These are phyloP conservation scores for Dothiorella sarmentorum DNA, from an alignment of 2,329 filamentous ascomycete genomes.

Conservation along the genomic window DNA sequence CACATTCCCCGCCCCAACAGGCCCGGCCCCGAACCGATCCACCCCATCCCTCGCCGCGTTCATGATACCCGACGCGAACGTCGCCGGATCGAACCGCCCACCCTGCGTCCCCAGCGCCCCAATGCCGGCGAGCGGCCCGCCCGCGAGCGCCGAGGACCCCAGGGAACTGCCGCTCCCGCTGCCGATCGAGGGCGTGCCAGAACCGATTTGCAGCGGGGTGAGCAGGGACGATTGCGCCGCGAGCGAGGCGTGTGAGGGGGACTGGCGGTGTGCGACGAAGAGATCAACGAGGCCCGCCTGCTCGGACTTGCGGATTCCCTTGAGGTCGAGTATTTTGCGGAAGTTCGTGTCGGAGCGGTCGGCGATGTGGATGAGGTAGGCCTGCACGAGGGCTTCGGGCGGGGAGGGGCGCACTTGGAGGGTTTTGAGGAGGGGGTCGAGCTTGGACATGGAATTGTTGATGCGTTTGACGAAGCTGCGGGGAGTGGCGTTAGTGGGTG, in stretches of 20 bases:
- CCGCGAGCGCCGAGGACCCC: conserved; percentile 44
- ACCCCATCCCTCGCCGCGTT: conserved; percentile 83
- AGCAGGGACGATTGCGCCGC: conserved; percentile 34
- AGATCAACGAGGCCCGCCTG: conserved; percentile 80
- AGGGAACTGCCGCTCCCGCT: conserved; percentile 32
- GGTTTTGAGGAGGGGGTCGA: conserved; percentile 92
- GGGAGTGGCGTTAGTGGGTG: conserved; percentile 25
- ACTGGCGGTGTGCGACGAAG: conserved; percentile 79
- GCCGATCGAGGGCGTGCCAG: conserved; percentile 34
- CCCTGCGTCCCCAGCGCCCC: conserved; percentile 34
- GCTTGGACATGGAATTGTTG: conserved; percentile 74
- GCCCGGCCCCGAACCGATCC: conserved; percentile 65
- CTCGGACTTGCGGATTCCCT: conserved; percentile 80
- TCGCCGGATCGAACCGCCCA: conserved; percentile 69
- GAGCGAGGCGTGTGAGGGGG: conserved; percentile 64
- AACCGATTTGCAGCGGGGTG: conserved; percentile 35
- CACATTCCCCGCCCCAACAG: conserved; percentile 31
- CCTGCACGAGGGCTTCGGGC: conserved; percentile 90
- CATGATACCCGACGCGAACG: conserved; percentile 81
- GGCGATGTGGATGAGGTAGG: conserved; percentile 94
- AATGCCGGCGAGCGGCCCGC: conserved; percentile 41
- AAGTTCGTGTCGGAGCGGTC: conserved; percentile 94
- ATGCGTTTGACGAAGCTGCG: conserved; percentile 79
- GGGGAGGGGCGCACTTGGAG: conserved; percentile 89
- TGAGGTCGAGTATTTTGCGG: conserved; percentile 91